Evolutionary conservation across 1,139 yeast species (phyloP), one percentile per base, ranked within the genome.

Genomic region (Zygosaccharomyces pseudobailii): DNA sequence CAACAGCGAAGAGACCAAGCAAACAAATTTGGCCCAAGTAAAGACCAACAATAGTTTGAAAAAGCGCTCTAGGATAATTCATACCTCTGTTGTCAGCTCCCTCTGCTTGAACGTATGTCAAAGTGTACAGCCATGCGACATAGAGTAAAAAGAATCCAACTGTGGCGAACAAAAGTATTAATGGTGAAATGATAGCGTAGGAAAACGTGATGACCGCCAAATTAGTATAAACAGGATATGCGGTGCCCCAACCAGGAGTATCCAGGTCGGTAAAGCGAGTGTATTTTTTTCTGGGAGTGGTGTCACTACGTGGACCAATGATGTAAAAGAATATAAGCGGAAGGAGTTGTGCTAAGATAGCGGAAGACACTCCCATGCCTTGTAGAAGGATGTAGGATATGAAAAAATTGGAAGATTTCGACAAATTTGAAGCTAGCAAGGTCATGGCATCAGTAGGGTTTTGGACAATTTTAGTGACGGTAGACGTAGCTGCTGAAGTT

Each of bases 281-380:
- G 86, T 87, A 89, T 70, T 85, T 86, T 76, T 88, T 88, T 62
- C 97, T 76, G 40, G 95, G 89, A 3, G 97, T 88, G 42, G 70
- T 72, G 62, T 92, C 97, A 43, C 90, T 72, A 10, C 87, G 20
- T 28, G 68, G 62, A 17, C 96, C 90, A 53, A 90, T 69, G 23
- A 84, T 70, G 62, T 85, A 82, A 65, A 79, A 87, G 51, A 88
- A 66, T 57, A 85, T 73, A 54, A 92, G 74, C 0, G 84, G 80
- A 30, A 80, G 85, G 47, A 89, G 72, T 68, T 90, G 97, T 58
- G 89, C 78, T 45, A 92, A 71, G 24, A 85, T 76, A 57, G 92
- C 92, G 32, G 95, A 84, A 13, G 95, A 79, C 47, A 87, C 76
- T 2, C 94, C 71, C 60, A 92, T 74, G 47, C 97, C 97, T 71